Percentiles rank a stretch among this genome's conserved stretches.
These are phyloP conservation scores for Haplosporangium gracile DNA, from an alignment of 192 early-diverging fungal species.

Conservation along the genomic window DNA sequence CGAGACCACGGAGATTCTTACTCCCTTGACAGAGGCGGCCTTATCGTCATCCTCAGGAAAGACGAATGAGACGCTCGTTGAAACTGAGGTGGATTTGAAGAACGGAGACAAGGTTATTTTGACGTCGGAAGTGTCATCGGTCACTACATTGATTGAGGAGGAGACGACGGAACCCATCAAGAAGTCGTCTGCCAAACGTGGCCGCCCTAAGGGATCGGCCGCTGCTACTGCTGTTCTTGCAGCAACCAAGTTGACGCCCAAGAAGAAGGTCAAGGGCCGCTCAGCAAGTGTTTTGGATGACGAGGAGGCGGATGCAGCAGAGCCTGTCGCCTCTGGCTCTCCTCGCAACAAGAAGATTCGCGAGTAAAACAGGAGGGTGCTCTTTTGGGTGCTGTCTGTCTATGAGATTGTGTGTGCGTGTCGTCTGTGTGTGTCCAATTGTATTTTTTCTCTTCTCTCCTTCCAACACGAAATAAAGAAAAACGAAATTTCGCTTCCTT, in stretches of 20 bases:
- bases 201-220: conserved; percentile 22
- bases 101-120: conserved; percentile 11
- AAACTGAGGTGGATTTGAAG: conserved; percentile 3
- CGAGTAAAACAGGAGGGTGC: conserved; percentile 24
- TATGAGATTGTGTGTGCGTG: not conserved
- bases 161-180: conserved; percentile 33
- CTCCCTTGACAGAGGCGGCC: not conserved
- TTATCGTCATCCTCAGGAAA: not conserved
- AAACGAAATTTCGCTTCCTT: not conserved
- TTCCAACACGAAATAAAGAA: not conserved
- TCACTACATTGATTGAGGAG: conserved; percentile 37
- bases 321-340: not conserved
- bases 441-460: not conserved
- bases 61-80: not conserved
- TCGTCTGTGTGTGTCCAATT: not conserved
- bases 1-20: not conserved
- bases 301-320: conserved; percentile 14
- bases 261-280: conserved; percentile 54
- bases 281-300: conserved; percentile 42
- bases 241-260: conserved; percentile 22
- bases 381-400: not conserved
- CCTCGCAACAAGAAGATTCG: conserved; percentile 45
- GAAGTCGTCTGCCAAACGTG: conserved; percentile 38
- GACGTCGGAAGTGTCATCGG: conserved; percentile 39
- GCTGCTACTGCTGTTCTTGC: conserved; percentile 15